Base-by-base conservation (phyloP, 192 early-diverging fungal genomes). In the Jimgerdemannia flammicorona region DNA sequence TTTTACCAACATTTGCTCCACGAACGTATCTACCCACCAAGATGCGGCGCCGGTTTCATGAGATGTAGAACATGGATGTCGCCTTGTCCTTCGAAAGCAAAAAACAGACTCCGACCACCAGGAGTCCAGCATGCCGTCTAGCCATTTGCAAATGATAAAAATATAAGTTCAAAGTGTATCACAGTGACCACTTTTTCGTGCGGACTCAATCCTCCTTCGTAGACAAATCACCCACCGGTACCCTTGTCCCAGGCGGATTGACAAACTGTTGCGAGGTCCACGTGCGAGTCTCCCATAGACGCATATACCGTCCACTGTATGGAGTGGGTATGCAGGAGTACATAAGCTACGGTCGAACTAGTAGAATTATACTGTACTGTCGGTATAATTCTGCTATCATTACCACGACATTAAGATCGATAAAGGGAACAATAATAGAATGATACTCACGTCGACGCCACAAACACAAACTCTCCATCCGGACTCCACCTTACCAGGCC, bases 71-170 rank as follows among this genome's bases (percentile, higher is more conserved):
- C 75, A 19, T 83, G 69, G 7, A 91, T 71, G 7, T 80, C 66
- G 18, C 75, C 71, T 54, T 84, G 81, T 4, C 77, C 85, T 39
- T 78, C 75, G 64, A 91, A 77, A 4, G 87, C 79, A 73, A 83
- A 91, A 29, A 89, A 84, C 40, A 91, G 54, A 41, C 83, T 89
- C 66, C 74, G 69, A 49, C 86, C 84, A 63, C 91, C 90, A n/a
- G 87, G 88, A 10, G 87, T 83, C 90, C 90, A 91, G 65, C 81
- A 83, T 8, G 86, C 87, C 66, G 84, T 80, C 80, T 89, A 2
- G 8, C 2, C 49, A 14, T 29, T 29, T 29, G 1, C 44, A 64
- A 42, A 69, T 64, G 18, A 17, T 14, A 68, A 18, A 54, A 40
- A 29, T 29, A 29, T 29, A 29, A 29, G 29, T 29, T 29, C 29